Percentiles rank a stretch among this genome's conserved stretches.
Evolutionary conservation across 2,329 filamentous ascomycete species (phyloP).

Genomic region (Exophiala sp.): DNA sequence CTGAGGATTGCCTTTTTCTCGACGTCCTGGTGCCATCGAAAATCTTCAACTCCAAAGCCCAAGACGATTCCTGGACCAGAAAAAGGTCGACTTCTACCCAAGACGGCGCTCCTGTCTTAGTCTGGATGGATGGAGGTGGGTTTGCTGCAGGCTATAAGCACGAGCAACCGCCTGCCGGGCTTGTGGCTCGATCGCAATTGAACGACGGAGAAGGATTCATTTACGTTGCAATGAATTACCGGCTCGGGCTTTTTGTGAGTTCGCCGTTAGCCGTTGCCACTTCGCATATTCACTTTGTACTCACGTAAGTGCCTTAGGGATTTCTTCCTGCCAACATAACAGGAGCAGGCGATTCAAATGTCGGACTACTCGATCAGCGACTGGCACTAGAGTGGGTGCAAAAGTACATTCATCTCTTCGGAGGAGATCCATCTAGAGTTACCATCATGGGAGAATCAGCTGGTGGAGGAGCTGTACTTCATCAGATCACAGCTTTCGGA

Average conservation of each 20-base stretch:
- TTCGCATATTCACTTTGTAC: constrained; percentile 1
- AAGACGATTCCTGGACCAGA: not conserved
- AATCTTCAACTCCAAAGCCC: constrained; percentile 27
- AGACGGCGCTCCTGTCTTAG: constrained; percentile 35
- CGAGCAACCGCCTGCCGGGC: constrained; percentile 35
- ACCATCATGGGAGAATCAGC: constrained; percentile 39
- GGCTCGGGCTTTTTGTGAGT: constrained; percentile 49
- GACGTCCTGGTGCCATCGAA: constrained; percentile 35
- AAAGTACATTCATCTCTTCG: constrained; percentile 36
- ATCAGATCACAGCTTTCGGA: constrained; percentile 26
- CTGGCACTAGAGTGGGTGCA: constrained; percentile 38
- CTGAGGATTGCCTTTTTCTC: constrained; percentile 38
- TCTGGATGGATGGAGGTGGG: constrained; percentile 42
- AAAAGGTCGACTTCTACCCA: constrained; percentile 35
- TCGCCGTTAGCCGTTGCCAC: constrained; percentile 36
- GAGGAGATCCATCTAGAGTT: constrained; percentile 35
- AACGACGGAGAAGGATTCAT: constrained; percentile 35
- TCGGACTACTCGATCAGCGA: constrained; percentile 41
- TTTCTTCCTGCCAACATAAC: constrained; percentile 4
- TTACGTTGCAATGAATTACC: constrained; percentile 36
- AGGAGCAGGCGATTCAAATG: constrained; percentile 44
- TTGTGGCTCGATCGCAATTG: constrained; percentile 42
- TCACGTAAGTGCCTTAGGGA: not conserved
- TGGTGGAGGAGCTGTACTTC: constrained; percentile 32
- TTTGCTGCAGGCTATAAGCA: constrained; percentile 35